These are phyloP conservation scores for Chytriomyces confervae DNA, from an alignment of 192 early-diverging fungal genomes.

Conservation along the genomic window DNA sequence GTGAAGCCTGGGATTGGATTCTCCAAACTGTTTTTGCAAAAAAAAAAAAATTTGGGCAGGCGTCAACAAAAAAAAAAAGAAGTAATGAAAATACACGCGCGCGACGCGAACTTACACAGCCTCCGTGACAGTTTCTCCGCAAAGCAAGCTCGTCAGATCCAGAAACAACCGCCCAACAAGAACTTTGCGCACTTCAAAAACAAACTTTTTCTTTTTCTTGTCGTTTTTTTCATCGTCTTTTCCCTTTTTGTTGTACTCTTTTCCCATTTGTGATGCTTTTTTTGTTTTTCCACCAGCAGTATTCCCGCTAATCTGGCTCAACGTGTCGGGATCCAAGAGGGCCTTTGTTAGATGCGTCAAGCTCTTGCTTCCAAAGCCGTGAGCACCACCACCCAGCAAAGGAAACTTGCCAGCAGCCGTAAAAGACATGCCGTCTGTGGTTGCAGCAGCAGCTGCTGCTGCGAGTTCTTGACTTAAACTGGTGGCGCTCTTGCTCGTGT, in stretches of 20 bases:
- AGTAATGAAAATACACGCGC: neutral
- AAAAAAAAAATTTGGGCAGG: neutral
- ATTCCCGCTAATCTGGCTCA: neutral
- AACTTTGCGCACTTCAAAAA: constrained; percentile 13
- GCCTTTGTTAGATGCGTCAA: neutral
- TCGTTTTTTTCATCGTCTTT: neutral
- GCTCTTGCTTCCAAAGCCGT: neutral
- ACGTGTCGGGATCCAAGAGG: neutral
- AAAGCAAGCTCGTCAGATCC: constrained; percentile 27
- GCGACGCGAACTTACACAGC: neutral
- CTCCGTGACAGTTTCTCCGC: neutral
- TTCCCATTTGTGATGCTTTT: neutral
- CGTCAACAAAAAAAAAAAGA: neutral
- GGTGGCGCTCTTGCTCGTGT: neutral
- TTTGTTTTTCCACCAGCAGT: neutral
- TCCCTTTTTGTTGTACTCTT: neutral
- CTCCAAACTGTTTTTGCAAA: neutral
- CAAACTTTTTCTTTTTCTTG: constrained; percentile 8
- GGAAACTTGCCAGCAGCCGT: neutral
- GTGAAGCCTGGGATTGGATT: constrained; percentile 20
- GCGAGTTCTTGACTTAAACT: neutral
- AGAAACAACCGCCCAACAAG: constrained; percentile 4
- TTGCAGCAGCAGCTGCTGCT: too few species aligned
- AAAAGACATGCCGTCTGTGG: too few species aligned
- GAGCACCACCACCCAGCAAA: neutral